These are phyloP conservation scores for Aegilops speltoides DNA, from an alignment of 176 grass and related monocot species.

Conservation along the genomic window DNA sequence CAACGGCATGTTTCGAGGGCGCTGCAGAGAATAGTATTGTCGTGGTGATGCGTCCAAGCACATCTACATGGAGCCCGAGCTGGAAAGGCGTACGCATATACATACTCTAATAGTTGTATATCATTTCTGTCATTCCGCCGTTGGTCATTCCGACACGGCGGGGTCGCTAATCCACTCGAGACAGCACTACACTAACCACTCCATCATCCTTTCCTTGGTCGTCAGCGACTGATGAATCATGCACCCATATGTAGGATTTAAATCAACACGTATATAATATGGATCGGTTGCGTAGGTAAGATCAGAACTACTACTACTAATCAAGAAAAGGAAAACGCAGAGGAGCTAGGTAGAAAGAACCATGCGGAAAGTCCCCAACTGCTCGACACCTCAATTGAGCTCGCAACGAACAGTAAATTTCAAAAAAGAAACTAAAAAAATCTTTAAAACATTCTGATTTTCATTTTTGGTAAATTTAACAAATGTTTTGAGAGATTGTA, in stretches of 20 bases:
- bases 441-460: too few relatives aligned
- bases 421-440: too few relatives aligned
- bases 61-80: not conserved
- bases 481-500: too few relatives aligned
- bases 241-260: not conserved
- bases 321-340: too few relatives aligned
- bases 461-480: too few relatives aligned
- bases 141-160: not conserved
- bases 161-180: not conserved
- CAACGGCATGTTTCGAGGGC: not conserved
- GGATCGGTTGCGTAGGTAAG: too few relatives aligned
- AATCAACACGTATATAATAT: not conserved
- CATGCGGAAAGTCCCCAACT: too few relatives aligned
- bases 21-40: not conserved
- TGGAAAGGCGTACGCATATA: not conserved
- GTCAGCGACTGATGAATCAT: not conserved
- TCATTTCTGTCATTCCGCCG: not conserved
- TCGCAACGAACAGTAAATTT: too few relatives aligned
- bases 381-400: too few relatives aligned
- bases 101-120: not conserved
- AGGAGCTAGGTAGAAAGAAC: too few relatives aligned
- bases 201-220: not conserved
- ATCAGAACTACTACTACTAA: too few relatives aligned
- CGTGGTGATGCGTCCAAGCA: not conserved
- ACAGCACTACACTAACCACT: not conserved